Conservation (phyloP, 202 grass and related monocot species). For the Saccharum hybrid region DNA sequence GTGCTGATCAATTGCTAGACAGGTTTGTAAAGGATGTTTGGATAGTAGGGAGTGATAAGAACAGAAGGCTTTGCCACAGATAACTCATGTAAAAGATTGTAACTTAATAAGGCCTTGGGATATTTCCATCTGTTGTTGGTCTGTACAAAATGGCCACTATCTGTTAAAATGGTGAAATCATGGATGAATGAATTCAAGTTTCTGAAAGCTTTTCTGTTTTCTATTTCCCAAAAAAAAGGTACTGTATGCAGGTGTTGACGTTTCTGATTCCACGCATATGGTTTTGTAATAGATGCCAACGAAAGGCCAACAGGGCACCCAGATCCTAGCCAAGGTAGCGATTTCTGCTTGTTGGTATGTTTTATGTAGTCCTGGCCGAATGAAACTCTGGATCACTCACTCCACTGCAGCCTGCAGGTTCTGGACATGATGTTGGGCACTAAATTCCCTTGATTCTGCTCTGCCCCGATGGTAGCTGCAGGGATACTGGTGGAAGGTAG, state of each 20-base stretch:
- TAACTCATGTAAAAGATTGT: not conserved
- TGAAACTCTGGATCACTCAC: not conserved
- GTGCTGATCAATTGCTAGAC: not conserved
- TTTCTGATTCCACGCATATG: constrained; percentile 15
- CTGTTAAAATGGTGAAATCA: not conserved
- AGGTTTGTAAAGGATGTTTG: constrained; percentile 27
- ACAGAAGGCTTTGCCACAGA: not conserved
- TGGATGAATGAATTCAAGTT: not conserved
- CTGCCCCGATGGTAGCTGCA: not conserved
- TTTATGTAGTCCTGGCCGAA: not conserved
- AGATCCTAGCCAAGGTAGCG: constrained; percentile 4
- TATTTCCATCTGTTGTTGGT: not conserved
- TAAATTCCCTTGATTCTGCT: not conserved
- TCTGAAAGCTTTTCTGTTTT: not conserved
- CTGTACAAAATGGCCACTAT: not conserved
- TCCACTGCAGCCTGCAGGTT: not conserved
- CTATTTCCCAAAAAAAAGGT: not conserved
- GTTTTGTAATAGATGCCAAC: constrained; percentile 20
- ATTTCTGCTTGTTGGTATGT: not conserved
- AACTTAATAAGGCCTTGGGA: not conserved
- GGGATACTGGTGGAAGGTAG: not conserved
- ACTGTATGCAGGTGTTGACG: constrained; percentile 12
- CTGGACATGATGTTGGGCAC: not conserved
- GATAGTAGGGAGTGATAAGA: not conserved
- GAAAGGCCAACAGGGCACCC: constrained; percentile 7